Conservation (phyloP, 768 basidiomycete species). For the Artomyces pyxidatus region DNA sequence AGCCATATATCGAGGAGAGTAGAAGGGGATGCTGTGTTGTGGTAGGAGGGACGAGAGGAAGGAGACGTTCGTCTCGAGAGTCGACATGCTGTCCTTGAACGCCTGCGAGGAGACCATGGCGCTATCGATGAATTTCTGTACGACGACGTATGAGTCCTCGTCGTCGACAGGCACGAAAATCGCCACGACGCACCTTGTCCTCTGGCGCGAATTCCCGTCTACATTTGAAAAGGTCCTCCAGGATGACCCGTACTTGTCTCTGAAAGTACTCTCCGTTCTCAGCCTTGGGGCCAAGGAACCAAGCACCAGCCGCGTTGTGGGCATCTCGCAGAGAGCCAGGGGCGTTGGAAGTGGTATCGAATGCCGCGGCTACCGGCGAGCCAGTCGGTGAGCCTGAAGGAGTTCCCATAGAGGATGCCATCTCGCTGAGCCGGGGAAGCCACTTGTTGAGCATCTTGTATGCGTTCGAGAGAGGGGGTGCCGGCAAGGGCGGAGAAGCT, state of each 20-base stretch:
- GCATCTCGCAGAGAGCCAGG: slow-evolving; percentile 3
- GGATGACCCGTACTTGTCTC: slow-evolving; percentile 19
- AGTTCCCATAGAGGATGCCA: background rate
- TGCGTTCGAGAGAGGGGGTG: background rate
- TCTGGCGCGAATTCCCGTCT: slow-evolving; percentile 23
- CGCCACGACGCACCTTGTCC: slow-evolving; percentile 20
- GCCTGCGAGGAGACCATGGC: slow-evolving; percentile 13
- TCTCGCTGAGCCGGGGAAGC: slow-evolving; percentile 1
- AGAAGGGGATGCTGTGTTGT: slow-evolving; percentile 30
- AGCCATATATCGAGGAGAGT: slow-evolving; percentile 31
- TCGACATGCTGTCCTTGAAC: slow-evolving; percentile 17
- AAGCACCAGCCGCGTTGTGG: slow-evolving; percentile 25
- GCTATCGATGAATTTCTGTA: slow-evolving; percentile 18
- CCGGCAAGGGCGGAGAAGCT: background rate
- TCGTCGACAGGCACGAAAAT: background rate
- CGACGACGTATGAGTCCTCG: background rate
- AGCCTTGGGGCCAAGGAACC: slow-evolving; percentile 32
- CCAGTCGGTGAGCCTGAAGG: background rate
- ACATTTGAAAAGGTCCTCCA: slow-evolving; percentile 19
- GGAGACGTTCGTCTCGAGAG: slow-evolving; percentile 16
- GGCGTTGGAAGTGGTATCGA: background rate
- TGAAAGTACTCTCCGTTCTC: slow-evolving; percentile 28
- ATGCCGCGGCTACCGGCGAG: background rate
- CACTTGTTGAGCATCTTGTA: slow-evolving; percentile 1
- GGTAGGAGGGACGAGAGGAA: slow-evolving; percentile 18